A percentile compares a stretch with the other conserved stretches of the same genome.
phyloP scores from a whole-genome alignment of 2,329 filamentous ascomycete species.

The Thielaviopsis populi region DNA sequence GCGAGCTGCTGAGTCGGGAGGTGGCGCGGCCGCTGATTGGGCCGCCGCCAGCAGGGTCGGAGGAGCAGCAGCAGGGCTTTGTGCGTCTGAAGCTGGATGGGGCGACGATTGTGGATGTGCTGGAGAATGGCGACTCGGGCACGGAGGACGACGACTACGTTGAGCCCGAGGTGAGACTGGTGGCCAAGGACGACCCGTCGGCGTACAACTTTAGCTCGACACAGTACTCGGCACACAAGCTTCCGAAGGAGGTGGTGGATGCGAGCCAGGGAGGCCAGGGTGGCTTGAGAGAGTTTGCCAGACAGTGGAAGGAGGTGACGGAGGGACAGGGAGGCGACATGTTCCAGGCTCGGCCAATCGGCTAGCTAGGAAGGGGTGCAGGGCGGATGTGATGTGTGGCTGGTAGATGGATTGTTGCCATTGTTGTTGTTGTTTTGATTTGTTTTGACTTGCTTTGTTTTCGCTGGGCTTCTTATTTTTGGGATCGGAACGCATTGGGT shows the following conservation, averaged over 20 bases:
- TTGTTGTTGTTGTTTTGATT: too few relatives aligned
- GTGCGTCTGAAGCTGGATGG: constrained; percentile 19
- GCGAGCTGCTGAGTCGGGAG: constrained; percentile 62
- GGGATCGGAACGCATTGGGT: not conserved
- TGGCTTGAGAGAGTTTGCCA: constrained; percentile 66
- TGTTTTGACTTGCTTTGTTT: too few relatives aligned
- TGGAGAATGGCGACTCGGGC: constrained; percentile 21
- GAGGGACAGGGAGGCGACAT: constrained; percentile 28
- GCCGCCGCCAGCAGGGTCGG: constrained; percentile 25
- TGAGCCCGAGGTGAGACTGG: constrained; percentile 64
- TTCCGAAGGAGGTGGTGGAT: constrained; percentile 83
- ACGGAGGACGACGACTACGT: constrained; percentile 25
- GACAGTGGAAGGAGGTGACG: constrained; percentile 52
- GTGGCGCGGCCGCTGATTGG: constrained; percentile 45
- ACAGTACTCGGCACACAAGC: constrained; percentile 87
- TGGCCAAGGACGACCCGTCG: constrained; percentile 73
- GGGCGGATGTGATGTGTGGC: too few relatives aligned
- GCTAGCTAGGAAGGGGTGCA: too few relatives aligned
- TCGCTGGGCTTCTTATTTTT: not conserved
- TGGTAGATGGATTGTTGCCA: not conserved
- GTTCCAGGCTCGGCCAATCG: constrained; percentile 25
- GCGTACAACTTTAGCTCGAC: constrained; percentile 74
- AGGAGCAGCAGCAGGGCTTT: constrained; percentile 23
- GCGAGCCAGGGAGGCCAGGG: constrained; percentile 53
- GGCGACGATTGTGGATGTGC: constrained; percentile 15